Evolutionary conservation across 345 rosid genomes (phyloP), one percentile per base, ranked within the genome.

Genomic region (Angophora floribunda): DNA sequence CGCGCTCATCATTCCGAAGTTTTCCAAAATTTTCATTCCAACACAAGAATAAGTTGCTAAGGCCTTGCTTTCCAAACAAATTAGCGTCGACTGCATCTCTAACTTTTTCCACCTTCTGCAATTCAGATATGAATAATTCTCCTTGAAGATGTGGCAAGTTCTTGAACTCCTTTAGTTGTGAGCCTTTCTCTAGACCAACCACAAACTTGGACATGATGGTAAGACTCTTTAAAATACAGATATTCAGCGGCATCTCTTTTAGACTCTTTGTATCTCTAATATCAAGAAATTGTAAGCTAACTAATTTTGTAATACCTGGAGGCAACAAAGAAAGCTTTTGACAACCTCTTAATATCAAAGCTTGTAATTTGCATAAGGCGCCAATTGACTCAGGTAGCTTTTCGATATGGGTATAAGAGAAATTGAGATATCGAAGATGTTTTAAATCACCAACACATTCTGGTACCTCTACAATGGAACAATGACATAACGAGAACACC

Each of bases 381-480:
- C 3, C 22, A 30, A 67, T 67, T 4, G 44, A 32, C 5, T 15
- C 0, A 0, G 6, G 79, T 1, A 67, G 5, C 1, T 2, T 3
- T 67, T 30, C 0, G 3, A 67, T 67, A 1, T 4, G 0, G 0
- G 70, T 13, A 36, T n/a, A 63, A 0, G 70, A 63, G 70, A 63
- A 28, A 63, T 63, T 63, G 70, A 63, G 70, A 1, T 63, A 63
- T 28, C 70, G 36, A 28, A 63, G 70, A 6, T 63, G 70, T 63
- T 63, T 63, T 28, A 63, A 63, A n/a, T 63, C 36, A 13, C 36
- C 36, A 1, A 63, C 9, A 13, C 36, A n/a, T 12, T 63, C 6
- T 0, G 36, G 70, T 13, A 63, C 36, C 36, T 63, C 19, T n/a
- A 0, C 0, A 0, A 63, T 63, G 36, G 6, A 6, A 63, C 36